Percentiles rank a stretch among this genome's conserved stretches.
Conservation (phyloP, 2,329 filamentous ascomycete species). For the Cladosporium sp. region DNA sequence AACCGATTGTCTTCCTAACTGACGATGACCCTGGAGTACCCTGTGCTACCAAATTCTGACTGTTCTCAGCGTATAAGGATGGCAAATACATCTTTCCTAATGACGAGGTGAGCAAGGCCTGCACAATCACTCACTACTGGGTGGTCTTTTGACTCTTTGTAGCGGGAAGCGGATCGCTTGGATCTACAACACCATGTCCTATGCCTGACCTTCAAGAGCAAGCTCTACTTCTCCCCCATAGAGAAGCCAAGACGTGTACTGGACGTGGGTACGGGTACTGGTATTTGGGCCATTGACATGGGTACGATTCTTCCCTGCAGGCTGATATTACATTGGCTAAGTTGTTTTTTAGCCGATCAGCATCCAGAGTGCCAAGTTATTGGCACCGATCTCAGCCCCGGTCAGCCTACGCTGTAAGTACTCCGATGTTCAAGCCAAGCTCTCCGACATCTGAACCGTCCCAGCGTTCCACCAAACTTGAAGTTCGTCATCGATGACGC, state of each 20-base stretch:
- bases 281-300: slow-evolving; percentile 60
- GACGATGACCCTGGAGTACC: too few species aligned
- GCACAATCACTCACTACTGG: neutral
- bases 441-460: neutral
- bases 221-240: slow-evolving; percentile 49
- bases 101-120: slow-evolving; percentile 34
- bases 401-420: slow-evolving; percentile 47
- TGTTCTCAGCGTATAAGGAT: slow-evolving; percentile 38
- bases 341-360: slow-evolving; percentile 37
- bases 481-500: slow-evolving; percentile 64
- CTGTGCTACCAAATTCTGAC: too few species aligned
- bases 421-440: too few species aligned
- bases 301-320: slow-evolving; percentile 32
- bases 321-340: neutral
- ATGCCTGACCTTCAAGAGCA: slow-evolving; percentile 49
- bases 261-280: slow-evolving; percentile 56
- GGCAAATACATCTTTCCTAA: slow-evolving; percentile 45
- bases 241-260: slow-evolving; percentile 45
- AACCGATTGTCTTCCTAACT: neutral
- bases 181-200: slow-evolving; percentile 48
- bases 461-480: slow-evolving; percentile 59
- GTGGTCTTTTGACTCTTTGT: slow-evolving; percentile 6
- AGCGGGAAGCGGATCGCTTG: slow-evolving; percentile 40
- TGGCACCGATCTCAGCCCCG: slow-evolving; percentile 52
- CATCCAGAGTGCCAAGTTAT: slow-evolving; percentile 44